A percentile compares a stretch with the other conserved stretches of the same genome.
These are phyloP conservation scores for Hericium rajendrae DNA, from an alignment of 768 basidiomycete species.

Conservation along the genomic window DNA sequence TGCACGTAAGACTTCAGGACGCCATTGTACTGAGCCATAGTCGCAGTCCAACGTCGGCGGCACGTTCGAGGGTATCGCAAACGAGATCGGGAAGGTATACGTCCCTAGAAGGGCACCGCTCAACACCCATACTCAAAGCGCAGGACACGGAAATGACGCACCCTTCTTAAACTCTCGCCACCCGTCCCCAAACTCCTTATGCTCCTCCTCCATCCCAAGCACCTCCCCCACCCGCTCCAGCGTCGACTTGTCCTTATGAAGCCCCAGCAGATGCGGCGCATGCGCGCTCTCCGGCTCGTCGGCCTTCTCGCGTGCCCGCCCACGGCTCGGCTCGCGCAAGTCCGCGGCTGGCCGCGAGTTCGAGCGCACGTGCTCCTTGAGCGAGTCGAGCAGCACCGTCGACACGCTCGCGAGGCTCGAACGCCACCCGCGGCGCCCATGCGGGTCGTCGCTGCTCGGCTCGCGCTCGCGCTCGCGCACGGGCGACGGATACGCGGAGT, in stretches of 20 bases:
- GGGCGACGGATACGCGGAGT: not conserved
- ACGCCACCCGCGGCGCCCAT: conserved; percentile 4
- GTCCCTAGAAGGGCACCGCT: conserved; percentile 42
- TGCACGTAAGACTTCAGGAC: conserved; percentile 73
- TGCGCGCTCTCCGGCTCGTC: conserved; percentile 18
- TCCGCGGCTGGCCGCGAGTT: not conserved
- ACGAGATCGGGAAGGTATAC: conserved; percentile 91
- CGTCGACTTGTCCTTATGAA: conserved; percentile 13
- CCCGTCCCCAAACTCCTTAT: conserved; percentile 34
- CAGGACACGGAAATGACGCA: conserved; percentile 19
- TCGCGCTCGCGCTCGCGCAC: conserved; percentile 1
- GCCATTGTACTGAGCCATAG: conserved; percentile 72
- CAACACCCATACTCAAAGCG: not conserved
- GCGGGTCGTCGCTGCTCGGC: conserved; percentile 3
- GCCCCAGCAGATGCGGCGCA: conserved; percentile 2
- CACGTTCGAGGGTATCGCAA: conserved; percentile 68
- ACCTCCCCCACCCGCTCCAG: conserved; percentile 32
- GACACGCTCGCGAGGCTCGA: conserved; percentile 10
- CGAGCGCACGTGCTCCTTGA: conserved; percentile 6
- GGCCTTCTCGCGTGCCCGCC: conserved; percentile 1
- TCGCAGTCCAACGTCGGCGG: conserved; percentile 72
- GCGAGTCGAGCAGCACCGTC: conserved; percentile 4
- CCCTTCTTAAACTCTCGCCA: conserved; percentile 92
- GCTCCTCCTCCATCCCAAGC: conserved; percentile 32
- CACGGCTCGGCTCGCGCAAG: not conserved